Evolutionary conservation across 2,329 filamentous ascomycete genomes (phyloP), one percentile per base, ranked within the genome.

Genomic region (Neopestalotiopsis sp.): DNA sequence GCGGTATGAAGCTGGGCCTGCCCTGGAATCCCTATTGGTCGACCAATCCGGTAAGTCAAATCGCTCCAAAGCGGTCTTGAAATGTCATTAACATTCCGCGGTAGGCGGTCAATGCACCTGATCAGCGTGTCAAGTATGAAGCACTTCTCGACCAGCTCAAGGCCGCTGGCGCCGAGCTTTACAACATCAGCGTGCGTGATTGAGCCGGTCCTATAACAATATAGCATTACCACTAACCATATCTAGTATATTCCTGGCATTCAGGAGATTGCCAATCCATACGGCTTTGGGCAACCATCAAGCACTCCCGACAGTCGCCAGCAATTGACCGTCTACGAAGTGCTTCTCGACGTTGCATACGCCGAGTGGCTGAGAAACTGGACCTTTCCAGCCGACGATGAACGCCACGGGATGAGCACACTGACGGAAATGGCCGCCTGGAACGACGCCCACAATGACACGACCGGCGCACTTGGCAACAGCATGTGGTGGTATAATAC

Each of bases 401-500:
- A 71, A 42, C 68, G 72, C 1, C 49, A 64, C 17, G 68, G 67
- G 12, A 73, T 73, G 69, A 69, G 42, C 17, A 64, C 52, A 7
- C 69, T 74, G 14, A 20, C 69, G 1, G 66, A 72, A 13, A 72
- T 73, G 67, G 69, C 68, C 1, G 66, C 61, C 5, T 74, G 72
- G 71, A 74, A 73, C 59, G 64, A 68, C 17, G 72, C 72, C n/a
- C 65, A 73, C 61, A 72, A 73, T 57, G 65, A 60, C 4, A 70
- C 69, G 6, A 72, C 71, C 0, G 71, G 71, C 3, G 45, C 70
- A 6, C 67, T 73, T 6, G 71, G 72, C 3, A 71, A 72, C 60
- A 42, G 61, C 57, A 72, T 69, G 14, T 73, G 71, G 70, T 73
- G 71, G 72, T 71, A 56, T 28, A 69, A 73, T 34, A 68, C 66